Evolutionary conservation across 176 grass and related monocot species (phyloP).

Genomic region (Cocos nucifera): DNA sequence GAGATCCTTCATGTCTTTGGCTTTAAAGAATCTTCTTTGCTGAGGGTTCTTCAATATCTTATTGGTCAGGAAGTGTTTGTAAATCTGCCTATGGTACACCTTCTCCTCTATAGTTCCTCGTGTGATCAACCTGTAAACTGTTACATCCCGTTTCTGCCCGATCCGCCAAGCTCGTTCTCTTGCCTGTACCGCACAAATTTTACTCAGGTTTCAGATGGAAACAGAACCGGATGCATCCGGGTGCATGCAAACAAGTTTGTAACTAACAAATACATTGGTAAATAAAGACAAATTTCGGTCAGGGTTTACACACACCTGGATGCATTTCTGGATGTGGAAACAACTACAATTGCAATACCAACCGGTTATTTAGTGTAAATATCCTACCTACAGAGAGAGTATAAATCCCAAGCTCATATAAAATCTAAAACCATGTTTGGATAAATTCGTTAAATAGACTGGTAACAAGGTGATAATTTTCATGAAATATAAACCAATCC

Average conservation of each 20-base stretch:
- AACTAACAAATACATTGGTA: too few species aligned
- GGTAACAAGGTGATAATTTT: too few species aligned
- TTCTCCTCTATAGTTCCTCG: slow-evolving; percentile 96
- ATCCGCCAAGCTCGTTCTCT: slow-evolving; percentile 94
- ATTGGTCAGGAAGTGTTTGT: slow-evolving; percentile 91
- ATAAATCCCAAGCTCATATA: too few species aligned
- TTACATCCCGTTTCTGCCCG: slow-evolving; percentile 81
- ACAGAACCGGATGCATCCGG: neutral
- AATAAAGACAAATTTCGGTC: too few species aligned
- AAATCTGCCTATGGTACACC: slow-evolving; percentile 87
- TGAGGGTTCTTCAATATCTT: slow-evolving; percentile 90
- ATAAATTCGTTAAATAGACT: too few species aligned
- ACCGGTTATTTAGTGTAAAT: too few species aligned
- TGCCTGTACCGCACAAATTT: slow-evolving; percentile 44
- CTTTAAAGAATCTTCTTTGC: slow-evolving; percentile 88
- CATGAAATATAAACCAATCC: too few species aligned
- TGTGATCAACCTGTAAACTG: slow-evolving; percentile 79
- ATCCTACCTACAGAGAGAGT: too few species aligned
- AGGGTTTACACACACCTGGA: too few species aligned
- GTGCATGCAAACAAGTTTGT: neutral
- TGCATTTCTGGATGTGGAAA: too few species aligned
- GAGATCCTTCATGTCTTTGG: slow-evolving; percentile 95
- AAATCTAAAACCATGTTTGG: too few species aligned
- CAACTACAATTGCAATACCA: too few species aligned
- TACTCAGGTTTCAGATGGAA: slow-evolving; percentile 11